phyloP scores from a whole-genome alignment of 2,329 filamentous ascomycete genomes.

The Achaetomium macrosporum region DNA sequence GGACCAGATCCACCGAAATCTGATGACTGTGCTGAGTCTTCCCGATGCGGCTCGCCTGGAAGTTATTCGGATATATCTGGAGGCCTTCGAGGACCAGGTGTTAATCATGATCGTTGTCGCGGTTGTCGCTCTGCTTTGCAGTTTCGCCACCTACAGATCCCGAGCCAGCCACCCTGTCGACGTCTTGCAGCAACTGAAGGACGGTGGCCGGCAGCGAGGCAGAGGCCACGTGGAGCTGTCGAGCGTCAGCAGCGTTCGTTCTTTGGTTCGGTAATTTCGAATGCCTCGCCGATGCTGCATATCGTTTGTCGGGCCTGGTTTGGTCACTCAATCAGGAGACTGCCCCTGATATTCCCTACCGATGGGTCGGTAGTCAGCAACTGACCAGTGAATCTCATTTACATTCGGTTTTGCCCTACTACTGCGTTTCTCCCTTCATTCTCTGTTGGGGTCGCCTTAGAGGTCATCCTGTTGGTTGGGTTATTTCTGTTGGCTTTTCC shows the following conservation, averaged over 20 bases:
- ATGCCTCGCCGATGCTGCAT: no score
- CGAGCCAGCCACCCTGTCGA: constrained; percentile 16
- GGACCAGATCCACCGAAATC: constrained; percentile 16
- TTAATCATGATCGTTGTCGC: constrained; percentile 19
- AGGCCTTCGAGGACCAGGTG: constrained; percentile 20
- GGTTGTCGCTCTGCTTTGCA: constrained; percentile 12
- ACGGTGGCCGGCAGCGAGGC: constrained; percentile 1
- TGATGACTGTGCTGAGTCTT: constrained; percentile 14
- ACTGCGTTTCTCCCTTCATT: no score
- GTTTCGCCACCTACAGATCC: constrained; percentile 16
- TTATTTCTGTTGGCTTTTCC: no score
- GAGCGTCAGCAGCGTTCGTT: constrained; percentile 21
- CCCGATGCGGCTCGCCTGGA: neutral
- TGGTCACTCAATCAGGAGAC: no score
- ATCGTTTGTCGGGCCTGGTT: no score
- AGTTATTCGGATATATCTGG: constrained; percentile 17
- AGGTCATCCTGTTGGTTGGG: no score
- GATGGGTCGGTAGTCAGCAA: no score
- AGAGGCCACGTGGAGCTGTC: constrained; percentile 19
- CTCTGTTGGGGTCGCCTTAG: no score
- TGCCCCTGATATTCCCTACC: no score
- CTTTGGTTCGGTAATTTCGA: constrained; percentile 15
- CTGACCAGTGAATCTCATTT: no score
- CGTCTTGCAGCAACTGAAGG: constrained; percentile 21
- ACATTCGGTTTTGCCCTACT: no score